Evolutionary conservation across 2,329 filamentous ascomycete genomes (phyloP).

Genomic region (Celoporthe dispersa): DNA sequence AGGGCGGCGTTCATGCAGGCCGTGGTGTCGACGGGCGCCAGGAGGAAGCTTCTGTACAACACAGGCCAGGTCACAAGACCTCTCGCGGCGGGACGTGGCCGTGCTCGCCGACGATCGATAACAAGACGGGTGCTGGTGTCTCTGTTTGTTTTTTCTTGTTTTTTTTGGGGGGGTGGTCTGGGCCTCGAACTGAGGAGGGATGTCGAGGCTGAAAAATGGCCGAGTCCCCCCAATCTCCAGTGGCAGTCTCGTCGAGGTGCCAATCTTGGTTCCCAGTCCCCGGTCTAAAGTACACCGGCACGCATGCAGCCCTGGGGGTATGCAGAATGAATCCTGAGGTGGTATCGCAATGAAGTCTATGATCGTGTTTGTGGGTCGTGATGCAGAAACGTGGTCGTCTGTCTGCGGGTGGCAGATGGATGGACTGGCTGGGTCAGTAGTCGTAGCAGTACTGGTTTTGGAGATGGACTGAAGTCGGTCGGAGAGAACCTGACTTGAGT

Average conservation of each 20-base stretch:
- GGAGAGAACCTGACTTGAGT: conserved; percentile 2
- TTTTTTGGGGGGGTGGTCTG: too few relatives aligned
- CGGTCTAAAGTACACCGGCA: conserved; percentile 24
- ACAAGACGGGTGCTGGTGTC: not conserved
- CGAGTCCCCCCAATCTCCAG: not conserved
- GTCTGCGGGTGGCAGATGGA: conserved; percentile 16
- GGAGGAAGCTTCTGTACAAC: not conserved
- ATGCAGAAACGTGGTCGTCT: conserved; percentile 7
- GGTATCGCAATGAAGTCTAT: conserved; percentile 30
- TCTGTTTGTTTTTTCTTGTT: not conserved
- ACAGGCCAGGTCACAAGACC: not conserved
- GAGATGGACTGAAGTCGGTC: conserved; percentile 10
- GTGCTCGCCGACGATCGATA: not conserved
- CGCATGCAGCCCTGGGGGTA: conserved; percentile 20
- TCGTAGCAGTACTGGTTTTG: not conserved
- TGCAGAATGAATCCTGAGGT: conserved; percentile 21
- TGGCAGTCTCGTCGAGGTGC: too few relatives aligned
- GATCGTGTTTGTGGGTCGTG: not conserved
- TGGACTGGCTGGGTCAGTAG: conserved; percentile 5
- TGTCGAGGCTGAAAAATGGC: not conserved
- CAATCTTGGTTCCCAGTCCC: not conserved
- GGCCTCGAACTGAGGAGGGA: not conserved
- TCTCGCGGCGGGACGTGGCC: not conserved
- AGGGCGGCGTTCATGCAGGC: conserved; percentile 26
- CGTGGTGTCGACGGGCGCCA: conserved; percentile 8